Percentiles rank a stretch among this genome's conserved stretches.
These are phyloP conservation scores for Aspergillus sp. DNA, from an alignment of 2,329 filamentous ascomycete genomes.

Conservation along the genomic window DNA sequence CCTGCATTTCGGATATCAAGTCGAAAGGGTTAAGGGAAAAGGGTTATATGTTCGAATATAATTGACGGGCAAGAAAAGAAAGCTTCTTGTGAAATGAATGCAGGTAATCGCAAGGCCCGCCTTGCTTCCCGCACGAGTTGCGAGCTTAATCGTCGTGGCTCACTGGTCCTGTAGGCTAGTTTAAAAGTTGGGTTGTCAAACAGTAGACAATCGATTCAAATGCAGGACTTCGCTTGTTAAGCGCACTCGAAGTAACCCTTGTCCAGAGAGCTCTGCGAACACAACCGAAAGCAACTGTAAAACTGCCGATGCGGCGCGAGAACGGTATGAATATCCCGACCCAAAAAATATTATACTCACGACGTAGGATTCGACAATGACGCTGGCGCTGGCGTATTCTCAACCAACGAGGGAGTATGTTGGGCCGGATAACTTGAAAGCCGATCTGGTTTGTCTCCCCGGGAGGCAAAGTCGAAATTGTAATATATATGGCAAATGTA, in stretches of 20 bases:
- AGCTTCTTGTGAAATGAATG: conserved; percentile 32
- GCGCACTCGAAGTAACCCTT: not conserved
- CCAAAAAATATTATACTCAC: not conserved
- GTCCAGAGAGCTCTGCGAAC: not conserved
- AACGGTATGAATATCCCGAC: not conserved
- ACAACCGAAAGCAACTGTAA: not conserved
- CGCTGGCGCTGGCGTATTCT: not conserved
- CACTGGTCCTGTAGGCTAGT: not conserved
- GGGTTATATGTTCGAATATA: not conserved
- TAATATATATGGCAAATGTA: not conserved
- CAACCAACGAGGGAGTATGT: not conserved
- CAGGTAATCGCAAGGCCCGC: conserved; percentile 20
- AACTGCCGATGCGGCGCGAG: not conserved
- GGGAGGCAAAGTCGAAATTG: not conserved
- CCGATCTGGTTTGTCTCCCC: not conserved
- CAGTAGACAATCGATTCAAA: not conserved
- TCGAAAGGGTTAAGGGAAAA: not conserved
- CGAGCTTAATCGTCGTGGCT: not conserved
- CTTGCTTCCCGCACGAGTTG: conserved; percentile 9
- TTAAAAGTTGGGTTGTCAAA: not conserved
- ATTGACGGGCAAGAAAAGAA: not conserved
- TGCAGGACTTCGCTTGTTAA: not conserved
- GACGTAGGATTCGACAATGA: not conserved
- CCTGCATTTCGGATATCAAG: conserved; percentile 59
- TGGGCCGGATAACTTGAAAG: not conserved